Evolutionary conservation across 1,139 yeast species (phyloP), one percentile per base, ranked within the genome.

Genomic region (Diutina siamensis): DNA sequence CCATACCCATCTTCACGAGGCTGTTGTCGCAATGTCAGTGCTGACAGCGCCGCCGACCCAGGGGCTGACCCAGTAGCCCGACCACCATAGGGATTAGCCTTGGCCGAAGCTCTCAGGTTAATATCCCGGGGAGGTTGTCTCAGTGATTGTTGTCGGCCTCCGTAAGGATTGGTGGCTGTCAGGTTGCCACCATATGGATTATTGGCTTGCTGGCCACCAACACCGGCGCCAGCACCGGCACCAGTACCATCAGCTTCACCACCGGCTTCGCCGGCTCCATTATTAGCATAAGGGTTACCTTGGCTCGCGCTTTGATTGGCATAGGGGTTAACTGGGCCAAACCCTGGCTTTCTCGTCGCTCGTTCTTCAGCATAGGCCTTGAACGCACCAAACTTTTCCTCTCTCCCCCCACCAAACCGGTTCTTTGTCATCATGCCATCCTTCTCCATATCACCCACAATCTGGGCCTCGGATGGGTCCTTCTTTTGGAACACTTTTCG

Each of bases 371-470:
- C 83, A 60, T 74, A 79, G 48, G 69, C 68, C 41, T 71, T 71
- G 57, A 81, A 83, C 2, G 87, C 88, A 9, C 81, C 76, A 58
- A 83, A 83, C 54, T 78, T 77, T 53, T 71, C 77, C 52, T 67
- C 71, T 53, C 74, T 68, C 44, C 56, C 62, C 50, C 58, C 59
- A 18, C 45, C 32, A 17, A 25, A 38, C 15, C 20, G n/a, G 15
- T 20, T 56, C 55, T 64, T 78, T 44, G 78, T 73, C 12, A 75
- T 55, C 40, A 81, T 69, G 3, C 87, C 87, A 31, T 72, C 60
- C 34, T 67, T 67, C 52, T 68, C 67, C 57, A 82, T 63, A 40
- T 69, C 67, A 20, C 75, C 76, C 44, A 74, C 64, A 49, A 78
- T 66, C 53, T 74, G 75, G 31, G 71, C 72, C 49, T 76, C 78